A percentile compares a stretch with the other conserved stretches of the same genome.
These are phyloP conservation scores for Limonium bicolor DNA, from an alignment of 148 eudicot species.

Conservation along the genomic window DNA sequence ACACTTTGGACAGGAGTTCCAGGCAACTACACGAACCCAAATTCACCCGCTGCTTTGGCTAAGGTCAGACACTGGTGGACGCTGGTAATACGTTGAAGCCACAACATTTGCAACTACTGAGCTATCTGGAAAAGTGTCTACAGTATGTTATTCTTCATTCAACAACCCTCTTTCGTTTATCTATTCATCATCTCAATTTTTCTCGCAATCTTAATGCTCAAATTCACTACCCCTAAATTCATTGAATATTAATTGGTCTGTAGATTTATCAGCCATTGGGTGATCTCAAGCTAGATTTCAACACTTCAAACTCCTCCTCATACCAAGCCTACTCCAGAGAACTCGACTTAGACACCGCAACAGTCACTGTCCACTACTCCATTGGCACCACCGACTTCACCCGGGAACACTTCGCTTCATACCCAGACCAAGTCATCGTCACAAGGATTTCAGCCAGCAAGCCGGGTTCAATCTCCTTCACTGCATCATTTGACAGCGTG, in stretches of 20 bases:
- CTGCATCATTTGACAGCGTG: constrained; percentile 44
- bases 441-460: constrained; percentile 57
- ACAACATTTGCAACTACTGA: constrained; percentile 33
- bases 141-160: constrained; percentile 27
- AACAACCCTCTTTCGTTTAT: too few relatives aligned
- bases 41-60: constrained; percentile 27
- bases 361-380: constrained; percentile 43
- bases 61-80: constrained; percentile 60
- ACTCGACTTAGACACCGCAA: constrained; percentile 77
- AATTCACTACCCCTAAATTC: too few relatives aligned
- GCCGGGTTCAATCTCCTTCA: constrained; percentile 44
- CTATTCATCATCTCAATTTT: too few relatives aligned
- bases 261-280: constrained; percentile 88
- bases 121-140: constrained; percentile 34
- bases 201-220: too few relatives aligned
- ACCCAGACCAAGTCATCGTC: constrained; percentile 65
- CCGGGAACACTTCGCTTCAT: constrained; percentile 62
- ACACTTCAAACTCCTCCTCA: constrained; percentile 25
- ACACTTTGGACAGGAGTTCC: constrained; percentile 85
- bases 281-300: constrained; percentile 61
- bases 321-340: constrained; percentile 38
- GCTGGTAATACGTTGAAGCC: constrained; percentile 47
- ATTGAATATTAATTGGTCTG: too few relatives aligned
- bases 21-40: constrained; percentile 44
- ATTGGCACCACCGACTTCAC: constrained; percentile 35